A percentile compares a stretch with the other conserved stretches of the same genome.
phyloP scores from a whole-genome alignment of 306 rosid species.

The Acacia acuminata region DNA sequence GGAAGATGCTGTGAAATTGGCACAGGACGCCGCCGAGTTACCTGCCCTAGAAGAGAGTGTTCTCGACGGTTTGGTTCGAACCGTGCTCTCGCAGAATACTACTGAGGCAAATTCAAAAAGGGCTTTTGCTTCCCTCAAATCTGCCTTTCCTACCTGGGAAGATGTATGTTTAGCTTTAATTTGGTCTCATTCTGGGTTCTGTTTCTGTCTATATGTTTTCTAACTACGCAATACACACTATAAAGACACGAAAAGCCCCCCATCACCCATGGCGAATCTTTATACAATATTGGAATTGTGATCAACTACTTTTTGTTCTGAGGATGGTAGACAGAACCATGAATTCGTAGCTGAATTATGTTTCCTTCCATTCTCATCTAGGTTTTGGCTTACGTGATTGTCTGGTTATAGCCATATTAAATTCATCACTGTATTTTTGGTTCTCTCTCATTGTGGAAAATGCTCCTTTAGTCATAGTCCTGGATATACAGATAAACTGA shows the following conservation, averaged over 20 bases:
- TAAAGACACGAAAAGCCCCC: background rate
- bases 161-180: constrained; percentile 37
- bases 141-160: constrained; percentile 68
- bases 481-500: background rate
- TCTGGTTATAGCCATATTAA: background rate
- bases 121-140: constrained; percentile 82
- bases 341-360: background rate
- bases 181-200: background rate
- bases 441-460: background rate
- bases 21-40: background rate
- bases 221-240: background rate
- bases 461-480: background rate
- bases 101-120: constrained; percentile 63
- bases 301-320: background rate
- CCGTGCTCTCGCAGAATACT: constrained; percentile 87
- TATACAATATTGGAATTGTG: background rate
- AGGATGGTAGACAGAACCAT: background rate
- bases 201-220: background rate
- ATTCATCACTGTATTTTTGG: background rate
- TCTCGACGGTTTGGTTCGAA: constrained; percentile 82
- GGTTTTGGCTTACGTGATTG: background rate
- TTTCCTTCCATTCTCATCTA: background rate
- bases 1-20: constrained; percentile 26
- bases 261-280: background rate
- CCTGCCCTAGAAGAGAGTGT: constrained; percentile 52